A percentile compares a stretch with the other conserved stretches of the same genome.
These are phyloP conservation scores for Phytophthora vignae DNA, from an alignment of 352 stramenopile genomes.

Conservation along the genomic window DNA sequence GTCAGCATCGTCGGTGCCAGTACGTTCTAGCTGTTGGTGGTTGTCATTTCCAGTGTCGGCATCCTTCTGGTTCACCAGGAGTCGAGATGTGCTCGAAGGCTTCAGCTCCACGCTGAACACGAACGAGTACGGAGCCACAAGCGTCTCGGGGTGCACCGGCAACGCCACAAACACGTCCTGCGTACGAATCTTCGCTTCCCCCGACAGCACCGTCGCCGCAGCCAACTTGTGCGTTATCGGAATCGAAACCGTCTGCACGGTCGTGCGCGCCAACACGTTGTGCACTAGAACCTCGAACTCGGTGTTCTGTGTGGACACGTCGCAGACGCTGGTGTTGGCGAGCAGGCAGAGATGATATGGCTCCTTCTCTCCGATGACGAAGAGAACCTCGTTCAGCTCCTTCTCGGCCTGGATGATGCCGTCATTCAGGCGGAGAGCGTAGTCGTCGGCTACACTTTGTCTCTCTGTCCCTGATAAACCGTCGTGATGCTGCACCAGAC, in stretches of 20 bases:
- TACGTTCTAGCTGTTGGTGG: too few relatives aligned
- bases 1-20: too few relatives aligned
- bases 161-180: constrained; percentile 65
- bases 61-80: constrained; percentile 57
- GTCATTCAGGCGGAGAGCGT: constrained; percentile 91
- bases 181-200: constrained; percentile 40
- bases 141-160: constrained; percentile 57
- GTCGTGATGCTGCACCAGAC: constrained; percentile 97
- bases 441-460: constrained; percentile 96
- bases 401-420: constrained; percentile 78
- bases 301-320: constrained; percentile 69
- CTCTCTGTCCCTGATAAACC: constrained; percentile 96
- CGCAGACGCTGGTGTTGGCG: constrained; percentile 93
- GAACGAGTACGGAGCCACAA: constrained; percentile 65
- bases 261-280: constrained; percentile 68
- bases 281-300: constrained; percentile 83
- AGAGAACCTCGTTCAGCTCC: constrained; percentile 78
- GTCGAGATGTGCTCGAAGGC: constrained; percentile 57
- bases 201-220: constrained; percentile 49
- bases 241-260: constrained; percentile 64
- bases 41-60: constrained; percentile 12
- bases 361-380: constrained; percentile 76
- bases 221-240: constrained; percentile 59
- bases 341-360: constrained; percentile 74
- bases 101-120: constrained; percentile 72